Evolutionary conservation across 306 rosid species (phyloP), one percentile per base, ranked within the genome.

Genomic region (Amphicarpaea edgeworthii): DNA sequence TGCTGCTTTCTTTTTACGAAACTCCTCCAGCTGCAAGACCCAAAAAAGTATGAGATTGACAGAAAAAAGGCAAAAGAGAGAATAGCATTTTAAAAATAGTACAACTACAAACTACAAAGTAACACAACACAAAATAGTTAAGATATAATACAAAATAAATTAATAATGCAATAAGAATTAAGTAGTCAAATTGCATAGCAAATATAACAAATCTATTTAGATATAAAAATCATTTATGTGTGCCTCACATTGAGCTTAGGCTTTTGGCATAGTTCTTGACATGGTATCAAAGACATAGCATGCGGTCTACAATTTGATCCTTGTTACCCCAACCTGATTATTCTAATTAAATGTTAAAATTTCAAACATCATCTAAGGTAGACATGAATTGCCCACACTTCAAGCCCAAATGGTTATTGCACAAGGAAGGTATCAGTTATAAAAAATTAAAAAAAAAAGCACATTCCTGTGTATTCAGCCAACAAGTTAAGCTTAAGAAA

Each of bases 1-100:
- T 23, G 97, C 96, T 6, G 97, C 97, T 76, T 88, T 95, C 85
- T 89, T 95, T 90, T 89, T 92, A 28, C 97, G 94, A 77, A 96
- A 92, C 89, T 96, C 99, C 77, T 96, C 99, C 63, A 92, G 78
- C 99, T 96, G 88, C 85, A 86, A 75, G 43, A 60, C 67, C 64
- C 59, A 82, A 77, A 60, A 43, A 55, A 38, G 17, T 19, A 60
- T 57, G 19, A 76, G 58, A 66, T 61, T 42, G 49, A 63, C 50
- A 57, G 24, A 77, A 60, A 28, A 28, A 61, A 7, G 3, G 6
- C 4, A 12, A 28, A 45, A 57, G 28, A 17, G 21, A 45, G 54
- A n/a, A n/a, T 16, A 8, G 54, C 1, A n/a, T 10, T 40, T 78
- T 12, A 19, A 11, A 46, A 47, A 7, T 49, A 38, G 20, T 23